These are phyloP conservation scores for Tulasnella sp. DNA, from an alignment of 768 basidiomycete species.

Conservation along the genomic window DNA sequence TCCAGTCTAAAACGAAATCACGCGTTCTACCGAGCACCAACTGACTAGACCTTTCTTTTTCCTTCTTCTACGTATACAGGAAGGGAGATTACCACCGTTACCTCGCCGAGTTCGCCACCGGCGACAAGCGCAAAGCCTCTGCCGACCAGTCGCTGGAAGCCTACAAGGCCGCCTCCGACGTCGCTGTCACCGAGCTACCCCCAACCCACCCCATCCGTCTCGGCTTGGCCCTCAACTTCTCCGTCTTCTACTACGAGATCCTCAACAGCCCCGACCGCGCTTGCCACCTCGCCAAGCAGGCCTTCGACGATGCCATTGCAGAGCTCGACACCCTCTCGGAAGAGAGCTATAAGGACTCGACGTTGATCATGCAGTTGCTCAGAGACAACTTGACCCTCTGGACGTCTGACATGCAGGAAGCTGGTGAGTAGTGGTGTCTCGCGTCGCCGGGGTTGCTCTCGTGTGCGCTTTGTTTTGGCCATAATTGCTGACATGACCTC, in stretches of 20 bases:
- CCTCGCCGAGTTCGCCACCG: conserved; percentile 77
- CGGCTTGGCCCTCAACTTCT: conserved; percentile 85
- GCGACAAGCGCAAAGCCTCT: conserved; percentile 61
- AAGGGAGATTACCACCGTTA: conserved; percentile 90
- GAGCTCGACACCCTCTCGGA: conserved; percentile 56
- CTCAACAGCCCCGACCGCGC: conserved; percentile 79
- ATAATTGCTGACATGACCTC: neutral
- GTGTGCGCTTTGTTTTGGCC: neutral
- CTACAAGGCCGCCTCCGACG: conserved; percentile 81
- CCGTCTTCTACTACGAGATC: conserved; percentile 91
- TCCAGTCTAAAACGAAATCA: conserved; percentile 2
- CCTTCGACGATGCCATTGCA: conserved; percentile 83
- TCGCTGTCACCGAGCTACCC: conserved; percentile 67
- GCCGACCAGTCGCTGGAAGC: conserved; percentile 75
- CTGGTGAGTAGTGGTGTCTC: conserved; percentile 18
- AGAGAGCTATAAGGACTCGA: conserved; percentile 64
- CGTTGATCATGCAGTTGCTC: conserved; percentile 78
- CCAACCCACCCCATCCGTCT: conserved; percentile 81
- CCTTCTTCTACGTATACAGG: conserved; percentile 40
- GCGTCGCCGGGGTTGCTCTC: neutral
- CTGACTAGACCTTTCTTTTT: conserved; percentile 22
- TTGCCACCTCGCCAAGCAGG: conserved; percentile 85
- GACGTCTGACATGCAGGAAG: conserved; percentile 39
- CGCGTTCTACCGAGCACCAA: neutral
- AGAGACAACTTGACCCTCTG: conserved; percentile 83